A percentile compares a stretch with the other conserved stretches of the same genome.
phyloP scores from a whole-genome alignment of 192 early-diverging fungal genomes.

The Oehlia diaphana region DNA sequence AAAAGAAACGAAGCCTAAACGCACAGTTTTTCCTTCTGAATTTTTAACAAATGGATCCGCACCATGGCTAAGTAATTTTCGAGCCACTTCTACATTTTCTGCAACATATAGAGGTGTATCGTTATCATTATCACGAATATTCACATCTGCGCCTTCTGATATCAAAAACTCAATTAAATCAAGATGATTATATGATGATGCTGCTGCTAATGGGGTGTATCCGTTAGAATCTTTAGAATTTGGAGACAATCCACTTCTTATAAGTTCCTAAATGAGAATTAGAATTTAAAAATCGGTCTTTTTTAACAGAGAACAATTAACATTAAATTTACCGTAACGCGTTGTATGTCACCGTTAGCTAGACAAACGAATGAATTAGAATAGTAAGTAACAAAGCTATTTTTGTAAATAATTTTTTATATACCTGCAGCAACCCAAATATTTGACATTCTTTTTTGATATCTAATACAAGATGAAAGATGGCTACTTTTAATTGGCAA shows the following conservation, averaged over 20 bases:
- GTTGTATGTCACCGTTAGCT: conserved; percentile 25
- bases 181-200: conserved; percentile 71
- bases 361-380: not conserved
- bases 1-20: not conserved
- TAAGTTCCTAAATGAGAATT: conserved; percentile 35
- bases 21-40: conserved; percentile 56
- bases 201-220: conserved; percentile 79
- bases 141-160: conserved; percentile 60
- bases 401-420: not conserved
- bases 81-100: conserved; percentile 69
- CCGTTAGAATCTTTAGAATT: conserved; percentile 78
- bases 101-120: conserved; percentile 81
- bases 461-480: too few species aligned
- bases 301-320: not conserved
- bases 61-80: conserved; percentile 65
- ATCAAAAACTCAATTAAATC: conserved; percentile 70
- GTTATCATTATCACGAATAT: conserved; percentile 74
- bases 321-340: conserved; percentile 16
- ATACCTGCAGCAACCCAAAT: conserved; percentile 28
- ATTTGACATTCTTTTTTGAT: not conserved
- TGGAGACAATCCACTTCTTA: conserved; percentile 52
- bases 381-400: not conserved
- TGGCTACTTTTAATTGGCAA: too few species aligned
- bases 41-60: conserved; percentile 67
- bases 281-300: not conserved